Evolutionary conservation across 179 eudicot genomes (phyloP).

Genomic region (Dionaea muscipula): DNA sequence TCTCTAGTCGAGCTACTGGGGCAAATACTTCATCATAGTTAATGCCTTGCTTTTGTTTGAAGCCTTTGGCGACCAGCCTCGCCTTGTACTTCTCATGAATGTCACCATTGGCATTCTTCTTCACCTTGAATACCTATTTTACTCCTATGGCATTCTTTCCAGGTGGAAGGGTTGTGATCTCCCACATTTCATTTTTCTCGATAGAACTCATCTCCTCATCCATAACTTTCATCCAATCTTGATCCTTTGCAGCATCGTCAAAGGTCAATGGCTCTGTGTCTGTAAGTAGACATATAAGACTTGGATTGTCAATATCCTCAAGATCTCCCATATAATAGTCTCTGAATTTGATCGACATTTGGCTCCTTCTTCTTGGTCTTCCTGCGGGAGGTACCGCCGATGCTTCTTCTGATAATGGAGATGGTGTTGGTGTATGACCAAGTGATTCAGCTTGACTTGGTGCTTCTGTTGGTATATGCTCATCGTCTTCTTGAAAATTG

Average conservation of each 20-base stretch:
- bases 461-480: not conserved
- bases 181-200: not conserved
- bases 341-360: not conserved
- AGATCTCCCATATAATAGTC: not conserved
- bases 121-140: constrained; percentile 1
- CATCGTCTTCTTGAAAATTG: not conserved
- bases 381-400: not conserved
- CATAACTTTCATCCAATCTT: not conserved
- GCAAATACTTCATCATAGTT: constrained; percentile 4
- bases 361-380: not conserved
- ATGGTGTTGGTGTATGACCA: not conserved
- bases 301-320: not conserved
- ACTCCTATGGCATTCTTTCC: not conserved
- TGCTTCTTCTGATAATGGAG: not conserved
- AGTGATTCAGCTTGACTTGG: not conserved
- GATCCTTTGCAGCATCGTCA: not conserved
- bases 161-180: not conserved
- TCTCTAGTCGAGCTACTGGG: not conserved
- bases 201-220: not conserved
- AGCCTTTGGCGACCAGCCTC: not conserved
- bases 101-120: not conserved
- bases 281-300: not conserved
- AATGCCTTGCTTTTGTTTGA: constrained; percentile 1
- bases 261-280: not conserved
- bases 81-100: not conserved